Evolutionary conservation across 495 filamentous ascomycete species (phyloP).

Genomic region (Aspergillus incahuasiensis): DNA sequence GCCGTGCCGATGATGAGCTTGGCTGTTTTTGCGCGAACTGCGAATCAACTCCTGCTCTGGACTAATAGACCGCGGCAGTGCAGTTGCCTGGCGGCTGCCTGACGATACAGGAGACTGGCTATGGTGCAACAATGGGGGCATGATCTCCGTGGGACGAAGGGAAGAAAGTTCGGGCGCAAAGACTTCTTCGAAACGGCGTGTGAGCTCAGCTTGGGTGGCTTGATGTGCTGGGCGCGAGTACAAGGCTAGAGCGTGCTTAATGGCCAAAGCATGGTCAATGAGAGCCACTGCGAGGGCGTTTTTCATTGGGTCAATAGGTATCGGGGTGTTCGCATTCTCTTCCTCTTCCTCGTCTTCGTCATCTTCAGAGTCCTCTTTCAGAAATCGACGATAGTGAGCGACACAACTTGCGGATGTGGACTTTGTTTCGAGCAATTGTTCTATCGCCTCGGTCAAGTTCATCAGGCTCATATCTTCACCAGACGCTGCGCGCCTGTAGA

Average conservation of each 20-base stretch:
- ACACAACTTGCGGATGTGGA: constrained; percentile 63
- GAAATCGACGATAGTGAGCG: constrained; percentile 65
- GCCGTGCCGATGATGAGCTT: constrained; percentile 26
- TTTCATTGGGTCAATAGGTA: constrained; percentile 60
- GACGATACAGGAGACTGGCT: constrained; percentile 23
- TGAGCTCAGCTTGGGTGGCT: constrained; percentile 55
- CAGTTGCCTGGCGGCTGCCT: constrained; percentile 23
- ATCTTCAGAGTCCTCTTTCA: constrained; percentile 50
- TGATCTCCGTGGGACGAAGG: constrained; percentile 25
- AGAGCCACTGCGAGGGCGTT: constrained; percentile 82
- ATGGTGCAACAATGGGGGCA: constrained; percentile 24
- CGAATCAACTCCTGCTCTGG: constrained; percentile 39
- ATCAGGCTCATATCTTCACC: constrained; percentile 64
- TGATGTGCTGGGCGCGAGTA: constrained; percentile 56
- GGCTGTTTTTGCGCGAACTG: constrained; percentile 28
- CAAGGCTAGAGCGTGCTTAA: constrained; percentile 75
- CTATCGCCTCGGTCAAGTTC: constrained; percentile 66
- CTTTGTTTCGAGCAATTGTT: constrained; percentile 62
- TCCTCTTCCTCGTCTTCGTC: constrained; percentile 36
- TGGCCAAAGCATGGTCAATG: constrained; percentile 80
- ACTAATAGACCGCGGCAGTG: constrained; percentile 29
- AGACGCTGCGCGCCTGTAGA: constrained; percentile 71
- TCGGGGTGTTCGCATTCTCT: constrained; percentile 18
- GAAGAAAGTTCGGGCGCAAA: constrained; percentile 47
- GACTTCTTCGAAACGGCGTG: constrained; percentile 39